Evolutionary conservation across 257 asterid genomes (phyloP).

Genomic region (Nicotiana otophora): DNA sequence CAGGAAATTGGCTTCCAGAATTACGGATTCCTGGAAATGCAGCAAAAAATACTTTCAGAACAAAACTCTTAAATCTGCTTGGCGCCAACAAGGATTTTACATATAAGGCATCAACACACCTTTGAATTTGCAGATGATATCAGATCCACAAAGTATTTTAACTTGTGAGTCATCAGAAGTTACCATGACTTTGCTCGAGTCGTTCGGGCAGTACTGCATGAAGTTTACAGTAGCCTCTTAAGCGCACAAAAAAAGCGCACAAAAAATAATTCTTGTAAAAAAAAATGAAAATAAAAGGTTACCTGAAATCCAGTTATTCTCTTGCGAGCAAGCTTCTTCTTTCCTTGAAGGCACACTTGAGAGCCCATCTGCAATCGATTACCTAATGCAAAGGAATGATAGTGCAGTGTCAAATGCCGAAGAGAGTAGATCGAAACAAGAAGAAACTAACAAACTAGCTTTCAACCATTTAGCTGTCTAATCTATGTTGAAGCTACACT

Average conservation of each 20-base stretch:
- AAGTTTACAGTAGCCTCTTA: not conserved
- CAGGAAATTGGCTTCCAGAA: conserved; percentile 57
- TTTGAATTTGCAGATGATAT: conserved; percentile 63
- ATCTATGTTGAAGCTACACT: not conserved
- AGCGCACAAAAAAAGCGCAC: not conserved
- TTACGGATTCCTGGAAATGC: conserved; percentile 41
- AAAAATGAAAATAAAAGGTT: not conserved
- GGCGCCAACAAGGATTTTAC: not conserved
- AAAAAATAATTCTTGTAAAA: not conserved
- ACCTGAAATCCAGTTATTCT: conserved; percentile 93
- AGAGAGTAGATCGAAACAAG: not conserved
- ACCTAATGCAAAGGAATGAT: conserved; percentile 28
- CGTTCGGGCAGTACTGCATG: conserved; percentile 75
- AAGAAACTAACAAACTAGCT: not conserved
- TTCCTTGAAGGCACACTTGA: conserved; percentile 58
- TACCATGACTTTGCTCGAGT: conserved; percentile 73
- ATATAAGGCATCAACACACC: conserved; percentile 29
- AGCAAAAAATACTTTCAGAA: conserved; percentile 5
- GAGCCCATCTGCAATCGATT: conserved; percentile 60
- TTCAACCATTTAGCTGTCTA: not conserved
- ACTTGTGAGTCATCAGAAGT: conserved; percentile 83
- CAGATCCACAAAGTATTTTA: conserved; percentile 55
- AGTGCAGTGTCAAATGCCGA: not conserved
- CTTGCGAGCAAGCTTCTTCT: conserved; percentile 63
- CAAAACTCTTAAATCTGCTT: not conserved